Base-by-base conservation (phyloP, 2,329 filamentous ascomycete species). In the Emmonsiellopsis sp. region DNA sequence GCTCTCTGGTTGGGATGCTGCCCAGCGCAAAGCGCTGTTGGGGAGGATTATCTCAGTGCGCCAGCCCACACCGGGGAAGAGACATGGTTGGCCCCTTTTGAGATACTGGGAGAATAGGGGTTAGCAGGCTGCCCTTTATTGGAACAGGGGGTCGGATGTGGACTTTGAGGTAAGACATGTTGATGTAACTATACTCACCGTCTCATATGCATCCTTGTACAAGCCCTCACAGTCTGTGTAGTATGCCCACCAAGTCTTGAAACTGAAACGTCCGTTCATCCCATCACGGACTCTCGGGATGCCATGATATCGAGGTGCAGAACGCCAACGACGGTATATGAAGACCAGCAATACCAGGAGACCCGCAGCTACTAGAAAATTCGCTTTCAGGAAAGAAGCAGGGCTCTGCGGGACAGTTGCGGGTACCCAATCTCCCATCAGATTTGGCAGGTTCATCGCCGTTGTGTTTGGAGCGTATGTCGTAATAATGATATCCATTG, bases 61-160 rank as follows among this genome's bases (percentile, higher is more conserved):
- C 21, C 27, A n/a, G 17, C 36, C 47, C 34, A 49, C 11, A 27
- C 47, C 47, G 9, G 47, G 47, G 11, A 49, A 11, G 17, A 49
- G 36, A 34, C 47, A 49, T n/a, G 47, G 47, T 14, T 49, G 47
- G 11, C 47, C 47, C 1, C 39, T 40, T 49, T 49, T 49, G 11
- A 49, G 36, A 33, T 49, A 40, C 47, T 49, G n/a, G 10, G 33
- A 37, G 17, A 27, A 9, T 39, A 48, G 27, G 32, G 36, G 7
- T 34, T 3, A 17, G 10, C 14, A 9, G 17, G 45, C 7, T 31
- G 10, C 7, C 6, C n/a, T 32, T 32, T 6, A 7, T n/a, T 8
- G 11, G 32, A n/a, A 17, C 11, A 39, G 11, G n/a, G 36, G 31
- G 14, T 39, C 21, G 3, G 21, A 27, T 27, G 21, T 27, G 21